A percentile compares a stretch with the other conserved stretches of the same genome.
These are phyloP conservation scores for Plectosphaerella cucumerina DNA, from an alignment of 2,329 filamentous ascomycete species.

Conservation along the genomic window DNA sequence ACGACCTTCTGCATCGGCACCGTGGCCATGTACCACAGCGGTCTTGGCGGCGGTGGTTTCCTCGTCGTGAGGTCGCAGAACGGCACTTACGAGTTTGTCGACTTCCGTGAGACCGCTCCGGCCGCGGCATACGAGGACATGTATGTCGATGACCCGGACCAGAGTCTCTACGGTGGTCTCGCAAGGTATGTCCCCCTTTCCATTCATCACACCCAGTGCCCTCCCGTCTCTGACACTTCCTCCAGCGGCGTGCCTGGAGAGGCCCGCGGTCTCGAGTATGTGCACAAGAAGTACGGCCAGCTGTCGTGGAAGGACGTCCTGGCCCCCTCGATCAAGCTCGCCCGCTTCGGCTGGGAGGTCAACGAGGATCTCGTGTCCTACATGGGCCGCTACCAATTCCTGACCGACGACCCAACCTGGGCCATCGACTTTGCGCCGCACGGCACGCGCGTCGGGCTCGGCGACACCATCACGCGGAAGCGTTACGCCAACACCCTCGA, in stretches of 20 bases:
- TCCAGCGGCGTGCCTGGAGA: constrained; percentile 63
- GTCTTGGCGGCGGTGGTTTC: constrained; percentile 77
- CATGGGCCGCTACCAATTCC: constrained; percentile 62
- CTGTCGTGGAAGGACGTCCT: constrained; percentile 65
- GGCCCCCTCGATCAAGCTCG: constrained; percentile 65
- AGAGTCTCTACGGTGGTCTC: constrained; percentile 65
- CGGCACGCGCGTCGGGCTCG: constrained; percentile 59
- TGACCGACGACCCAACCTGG: constrained; percentile 69
- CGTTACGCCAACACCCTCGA: constrained; percentile 73
- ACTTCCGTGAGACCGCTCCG: constrained; percentile 82
- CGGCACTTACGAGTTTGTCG: constrained; percentile 72
- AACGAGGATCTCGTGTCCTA: constrained; percentile 67
- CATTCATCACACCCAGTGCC: constrained; percentile 13
- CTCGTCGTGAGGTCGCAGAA: constrained; percentile 64
- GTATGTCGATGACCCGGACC: constrained; percentile 65
- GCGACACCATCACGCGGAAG: constrained; percentile 72
- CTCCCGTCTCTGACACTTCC: constrained; percentile 5
- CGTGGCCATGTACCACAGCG: constrained; percentile 62
- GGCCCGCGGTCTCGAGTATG: constrained; percentile 67
- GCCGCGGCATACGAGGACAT: constrained; percentile 75
- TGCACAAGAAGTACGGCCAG: constrained; percentile 64
- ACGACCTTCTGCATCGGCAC: constrained; percentile 62
- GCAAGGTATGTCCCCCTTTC: constrained; percentile 56
- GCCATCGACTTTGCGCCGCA: constrained; percentile 81
- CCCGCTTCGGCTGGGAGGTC: constrained; percentile 68